Evolutionary conservation across 768 basidiomycete genomes (phyloP).

Genomic region (Boletus bicolor): DNA sequence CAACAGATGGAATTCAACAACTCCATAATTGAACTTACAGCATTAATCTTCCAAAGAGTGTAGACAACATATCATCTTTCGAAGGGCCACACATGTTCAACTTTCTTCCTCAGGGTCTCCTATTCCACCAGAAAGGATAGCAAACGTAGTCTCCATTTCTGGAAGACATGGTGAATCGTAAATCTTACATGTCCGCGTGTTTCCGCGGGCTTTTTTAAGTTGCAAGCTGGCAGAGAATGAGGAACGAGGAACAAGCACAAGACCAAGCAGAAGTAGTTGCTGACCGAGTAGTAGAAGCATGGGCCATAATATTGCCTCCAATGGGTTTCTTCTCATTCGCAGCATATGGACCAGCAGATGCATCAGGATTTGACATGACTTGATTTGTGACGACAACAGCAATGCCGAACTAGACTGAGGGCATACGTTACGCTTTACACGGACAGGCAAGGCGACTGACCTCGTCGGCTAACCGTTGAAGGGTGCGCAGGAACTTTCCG

Average conservation of each 20-base stretch:
- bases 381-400: constrained; percentile 98
- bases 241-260: not conserved
- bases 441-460: constrained; percentile 41
- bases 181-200: constrained; percentile 92
- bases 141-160: constrained; percentile 94
- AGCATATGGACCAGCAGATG: constrained; percentile 82
- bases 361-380: constrained; percentile 99
- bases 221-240: constrained; percentile 56
- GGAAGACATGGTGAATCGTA: constrained; percentile 98
- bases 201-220: constrained; percentile 88
- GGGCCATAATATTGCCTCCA: constrained; percentile 98
- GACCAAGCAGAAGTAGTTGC: constrained; percentile 10
- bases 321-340: constrained; percentile 97
- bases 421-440: not conserved
- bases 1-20: constrained; percentile 13
- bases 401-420: constrained; percentile 75
- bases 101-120: constrained; percentile 91
- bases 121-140: constrained; percentile 87
- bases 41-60: not conserved
- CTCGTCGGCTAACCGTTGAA: constrained; percentile 95
- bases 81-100: constrained; percentile 27
- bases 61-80: not conserved
- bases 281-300: constrained; percentile 95
- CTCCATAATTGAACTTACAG: constrained; percentile 5
- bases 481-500: constrained; percentile 89